Conservation (phyloP, 148 eudicot species). For the Nyssa sinensis region DNA sequence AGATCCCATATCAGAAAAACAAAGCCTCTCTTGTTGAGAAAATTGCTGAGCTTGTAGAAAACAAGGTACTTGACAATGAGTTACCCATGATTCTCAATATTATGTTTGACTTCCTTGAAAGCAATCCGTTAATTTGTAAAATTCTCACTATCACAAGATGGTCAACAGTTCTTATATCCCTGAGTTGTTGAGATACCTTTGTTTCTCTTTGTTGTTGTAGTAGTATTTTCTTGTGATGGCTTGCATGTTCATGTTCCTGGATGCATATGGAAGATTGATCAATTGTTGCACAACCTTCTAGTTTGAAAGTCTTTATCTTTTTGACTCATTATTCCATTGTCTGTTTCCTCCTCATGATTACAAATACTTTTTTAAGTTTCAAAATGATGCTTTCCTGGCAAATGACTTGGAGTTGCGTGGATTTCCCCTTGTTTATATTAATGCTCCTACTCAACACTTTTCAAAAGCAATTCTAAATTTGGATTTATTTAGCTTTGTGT, state of each 20-base stretch:
- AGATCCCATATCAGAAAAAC: slow-evolving; percentile 97
- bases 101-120: not conserved
- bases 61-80: slow-evolving; percentile 54
- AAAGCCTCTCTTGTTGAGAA: slow-evolving; percentile 91
- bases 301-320: not conserved
- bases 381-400: not conserved
- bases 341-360: not conserved
- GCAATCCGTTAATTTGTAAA: not conserved
- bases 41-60: slow-evolving; percentile 90
- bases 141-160: not conserved
- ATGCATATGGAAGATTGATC: not conserved
- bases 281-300: not conserved
- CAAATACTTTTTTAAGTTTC: not conserved
- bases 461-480: not conserved
- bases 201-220: not conserved
- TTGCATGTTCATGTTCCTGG: not conserved
- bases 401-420: not conserved
- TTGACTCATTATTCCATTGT: not conserved
- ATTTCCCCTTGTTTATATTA: not conserved
- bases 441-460: not conserved
- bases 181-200: not conserved
- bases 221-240: not conserved
- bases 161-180: not conserved
- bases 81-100: not conserved
- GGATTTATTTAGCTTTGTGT: not conserved